Evolutionary conservation across 495 filamentous ascomycete genomes (phyloP).

Genomic region (Antarctomyces pellizariae): DNA sequence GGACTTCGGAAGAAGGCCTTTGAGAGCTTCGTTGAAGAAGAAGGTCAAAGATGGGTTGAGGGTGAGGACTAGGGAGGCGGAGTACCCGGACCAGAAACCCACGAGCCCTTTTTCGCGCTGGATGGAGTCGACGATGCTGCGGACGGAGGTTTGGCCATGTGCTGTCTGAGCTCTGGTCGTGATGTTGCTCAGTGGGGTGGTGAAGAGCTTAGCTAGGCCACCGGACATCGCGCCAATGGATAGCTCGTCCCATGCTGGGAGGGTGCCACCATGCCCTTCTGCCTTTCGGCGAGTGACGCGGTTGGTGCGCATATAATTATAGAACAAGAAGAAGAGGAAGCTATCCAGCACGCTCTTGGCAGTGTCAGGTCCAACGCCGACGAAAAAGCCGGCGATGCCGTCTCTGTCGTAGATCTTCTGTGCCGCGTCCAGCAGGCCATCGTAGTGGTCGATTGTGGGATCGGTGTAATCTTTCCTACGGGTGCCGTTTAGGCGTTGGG

Average conservation of each 20-base stretch:
- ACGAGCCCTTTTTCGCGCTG: constrained; percentile 41
- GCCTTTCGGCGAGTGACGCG: constrained; percentile 23
- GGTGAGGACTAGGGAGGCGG: constrained; percentile 54
- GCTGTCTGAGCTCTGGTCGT: constrained; percentile 63
- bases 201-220: constrained; percentile 52
- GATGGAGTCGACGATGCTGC: constrained; percentile 40
- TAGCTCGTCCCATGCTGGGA: constrained; percentile 51
- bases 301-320: constrained; percentile 41
- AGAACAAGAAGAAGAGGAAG: constrained; percentile 70
- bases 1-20: constrained; percentile 26
- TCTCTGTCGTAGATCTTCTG: constrained; percentile 46
- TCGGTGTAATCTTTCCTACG: constrained; percentile 20
- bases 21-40: constrained; percentile 50
- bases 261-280: constrained; percentile 20
- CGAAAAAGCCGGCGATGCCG: constrained; percentile 47
- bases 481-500: constrained; percentile 46
- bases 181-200: constrained; percentile 64
- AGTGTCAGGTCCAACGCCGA: constrained; percentile 47
- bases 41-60: constrained; percentile 78
- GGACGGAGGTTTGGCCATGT: constrained; percentile 17
- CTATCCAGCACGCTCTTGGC: constrained; percentile 49
- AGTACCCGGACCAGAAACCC: constrained; percentile 85
- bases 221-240: constrained; percentile 56
- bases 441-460: constrained; percentile 30
- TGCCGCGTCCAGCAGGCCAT: constrained; percentile 39